Percentiles rank a stretch among this genome's conserved stretches.
These are phyloP conservation scores for Rhizopus sp. DNA, from an alignment of 371 early-diverging fungal genomes.

Conservation along the genomic window DNA sequence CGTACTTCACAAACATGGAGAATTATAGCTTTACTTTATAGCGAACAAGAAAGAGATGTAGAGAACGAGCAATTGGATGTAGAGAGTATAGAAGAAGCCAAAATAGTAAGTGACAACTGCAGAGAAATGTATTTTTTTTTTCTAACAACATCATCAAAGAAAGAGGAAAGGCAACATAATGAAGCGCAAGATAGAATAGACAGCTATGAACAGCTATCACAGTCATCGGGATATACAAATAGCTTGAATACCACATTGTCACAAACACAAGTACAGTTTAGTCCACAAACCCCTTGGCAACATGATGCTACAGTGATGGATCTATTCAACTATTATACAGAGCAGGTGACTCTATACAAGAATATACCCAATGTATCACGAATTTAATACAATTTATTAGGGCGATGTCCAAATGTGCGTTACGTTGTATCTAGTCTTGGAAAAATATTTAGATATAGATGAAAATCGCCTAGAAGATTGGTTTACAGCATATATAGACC, in stretches of 20 bases:
- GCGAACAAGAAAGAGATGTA: constrained; percentile 30
- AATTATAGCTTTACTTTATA: constrained; percentile 68
- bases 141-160: neutral
- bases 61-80: constrained; percentile 26
- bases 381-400: constrained; percentile 17
- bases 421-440: constrained; percentile 67
- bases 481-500: constrained; percentile 74
- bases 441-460: constrained; percentile 46
- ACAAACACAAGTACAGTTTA: constrained; percentile 13
- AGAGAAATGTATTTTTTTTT: no score
- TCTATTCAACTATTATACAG: constrained; percentile 72
- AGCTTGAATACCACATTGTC: constrained; percentile 20
- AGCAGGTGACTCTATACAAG: constrained; percentile 48
- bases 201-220: constrained; percentile 25
- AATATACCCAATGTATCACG: neutral
- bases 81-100: neutral
- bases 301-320: constrained; percentile 57
- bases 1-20: constrained; percentile 84
- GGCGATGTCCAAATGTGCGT: constrained; percentile 89
- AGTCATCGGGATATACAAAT: constrained; percentile 15
- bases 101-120: no score
- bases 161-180: neutral
- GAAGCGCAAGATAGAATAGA: constrained; percentile 3
- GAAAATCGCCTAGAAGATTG: constrained; percentile 63
- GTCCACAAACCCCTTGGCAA: constrained; percentile 54